Base-by-base conservation (phyloP, 2,329 filamentous ascomycete species). In the Leptographium flavum region DNA sequence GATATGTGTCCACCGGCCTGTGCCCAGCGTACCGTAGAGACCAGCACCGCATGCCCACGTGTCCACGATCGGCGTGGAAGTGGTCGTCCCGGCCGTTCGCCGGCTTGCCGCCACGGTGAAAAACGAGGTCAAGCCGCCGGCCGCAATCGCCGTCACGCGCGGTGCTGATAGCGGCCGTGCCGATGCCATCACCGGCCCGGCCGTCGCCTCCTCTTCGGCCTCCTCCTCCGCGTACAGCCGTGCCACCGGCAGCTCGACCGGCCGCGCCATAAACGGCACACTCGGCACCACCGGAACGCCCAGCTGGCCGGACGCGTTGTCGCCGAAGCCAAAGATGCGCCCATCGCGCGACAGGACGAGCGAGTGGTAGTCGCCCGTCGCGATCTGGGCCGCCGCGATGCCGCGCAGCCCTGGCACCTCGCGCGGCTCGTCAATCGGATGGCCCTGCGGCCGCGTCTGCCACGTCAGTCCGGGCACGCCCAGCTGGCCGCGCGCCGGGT, bases 231-330 rank as follows among this genome's bases (percentile, higher is more conserved):
- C 40, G 60, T 95, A 95, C 6, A 94, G 75, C 49, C 74, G 76
- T 49, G 76, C 73, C 33, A 85, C 73, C 1, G 84, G 74, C 2
- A 96, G 60, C 6, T 80, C 71, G 4, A 79, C 76, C 0, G 92
- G 87, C 0, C 72, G 71, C 52, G 90, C 83, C 22, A 83, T 67
- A 47, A 66, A 74, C 8, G 76, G 69, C 15, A 75, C 67, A 25
- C 81, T 74, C 0, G 73, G 59, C 41, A 78, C 77, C 44, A 74
- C 76, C 42, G 86, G 77, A 54, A 90, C 79, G n/a, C 90, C 90
- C 4, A 96, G 71, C 61, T 96, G 92, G n/a, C 92, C 92, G 37
- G 77, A 75, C 0, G 80, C 79, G 63, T 96, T 96, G 61, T 96
- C 88, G 32, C 92, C 92, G 64, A 94, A 96, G 7, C 79, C 71